These are phyloP conservation scores for Trichoderma koningiopsis DNA, from an alignment of 2,329 filamentous ascomycete species.

Conservation along the genomic window DNA sequence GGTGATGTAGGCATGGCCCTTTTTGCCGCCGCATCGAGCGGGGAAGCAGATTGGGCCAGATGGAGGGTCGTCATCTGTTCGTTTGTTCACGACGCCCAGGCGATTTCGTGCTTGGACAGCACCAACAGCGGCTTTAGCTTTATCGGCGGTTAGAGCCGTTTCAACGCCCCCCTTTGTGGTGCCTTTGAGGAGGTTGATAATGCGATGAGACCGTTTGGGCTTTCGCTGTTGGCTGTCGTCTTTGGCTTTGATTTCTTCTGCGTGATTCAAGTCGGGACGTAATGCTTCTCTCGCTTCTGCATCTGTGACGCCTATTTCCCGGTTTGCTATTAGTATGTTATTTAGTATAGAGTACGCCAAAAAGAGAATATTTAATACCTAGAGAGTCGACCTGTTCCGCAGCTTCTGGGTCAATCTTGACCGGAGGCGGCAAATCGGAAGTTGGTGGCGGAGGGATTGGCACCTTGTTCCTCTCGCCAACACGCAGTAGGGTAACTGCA, in stretches of 20 bases:
- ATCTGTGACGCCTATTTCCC: slow-evolving; percentile 50
- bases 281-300: slow-evolving; percentile 68
- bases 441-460: slow-evolving; percentile 66
- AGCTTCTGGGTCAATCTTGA: slow-evolving; percentile 48
- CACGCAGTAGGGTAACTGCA: slow-evolving; percentile 75
- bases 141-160: slow-evolving; percentile 71
- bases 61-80: slow-evolving; percentile 43
- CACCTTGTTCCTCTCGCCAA: slow-evolving; percentile 79
- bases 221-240: slow-evolving; percentile 42
- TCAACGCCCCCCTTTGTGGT: slow-evolving; percentile 73
- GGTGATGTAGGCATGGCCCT: slow-evolving; percentile 71
- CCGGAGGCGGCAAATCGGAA: slow-evolving; percentile 40
- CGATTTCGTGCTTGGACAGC: slow-evolving; percentile 67
- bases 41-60: slow-evolving; percentile 78
- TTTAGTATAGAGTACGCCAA: not conserved
- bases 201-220: slow-evolving; percentile 45
- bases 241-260: slow-evolving; percentile 43
- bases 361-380: slow-evolving; percentile 32
- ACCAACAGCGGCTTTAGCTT: slow-evolving; percentile 63
- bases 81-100: slow-evolving; percentile 65
- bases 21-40: slow-evolving; percentile 68
- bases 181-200: slow-evolving; percentile 67
- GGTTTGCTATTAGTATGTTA: not conserved
- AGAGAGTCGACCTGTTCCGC: slow-evolving; percentile 42
- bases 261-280: slow-evolving; percentile 45